Conservation (phyloP, 257 asterid genomes). For the Vinca minor region DNA sequence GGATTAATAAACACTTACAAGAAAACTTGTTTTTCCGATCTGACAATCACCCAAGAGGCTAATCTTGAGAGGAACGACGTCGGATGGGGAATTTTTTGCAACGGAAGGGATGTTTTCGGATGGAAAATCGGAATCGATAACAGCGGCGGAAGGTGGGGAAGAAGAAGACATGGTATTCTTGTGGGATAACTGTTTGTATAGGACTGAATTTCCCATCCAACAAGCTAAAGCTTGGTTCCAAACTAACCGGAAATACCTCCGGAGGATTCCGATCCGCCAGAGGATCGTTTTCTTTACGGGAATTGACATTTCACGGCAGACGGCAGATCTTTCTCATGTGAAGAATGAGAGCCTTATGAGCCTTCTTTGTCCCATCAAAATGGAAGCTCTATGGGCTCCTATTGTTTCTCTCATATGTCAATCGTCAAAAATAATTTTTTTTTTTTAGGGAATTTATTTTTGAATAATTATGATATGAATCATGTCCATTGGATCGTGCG, state of each 20-base stretch:
- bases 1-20: slow-evolving; percentile 29
- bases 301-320: slow-evolving; percentile 31
- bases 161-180: not conserved
- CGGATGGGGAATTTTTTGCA: slow-evolving; percentile 28
- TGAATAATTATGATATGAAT: no score
- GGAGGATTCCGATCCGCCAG: slow-evolving; percentile 40
- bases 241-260: slow-evolving; percentile 35
- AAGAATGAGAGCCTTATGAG: slow-evolving; percentile 10
- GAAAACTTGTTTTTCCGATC: slow-evolving; percentile 85
- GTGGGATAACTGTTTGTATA: slow-evolving; percentile 33
- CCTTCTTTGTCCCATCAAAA: slow-evolving; percentile 7
- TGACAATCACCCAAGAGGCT: slow-evolving; percentile 81
- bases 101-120: not conserved
- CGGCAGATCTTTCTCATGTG: slow-evolving; percentile 30
- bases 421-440: not conserved
- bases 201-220: slow-evolving; percentile 41
- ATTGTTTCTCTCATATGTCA: slow-evolving; percentile 7
- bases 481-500: no score
- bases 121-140: not conserved
- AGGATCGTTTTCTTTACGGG: slow-evolving; percentile 34
- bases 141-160: not conserved
- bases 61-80: slow-evolving; percentile 78
- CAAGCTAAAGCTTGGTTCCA: slow-evolving; percentile 51
- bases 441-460: not conserved
- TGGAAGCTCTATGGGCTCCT: slow-evolving; percentile 14